Base-by-base conservation (phyloP, 2,329 filamentous ascomycete species). In the Neofusicoccum cordaticola region DNA sequence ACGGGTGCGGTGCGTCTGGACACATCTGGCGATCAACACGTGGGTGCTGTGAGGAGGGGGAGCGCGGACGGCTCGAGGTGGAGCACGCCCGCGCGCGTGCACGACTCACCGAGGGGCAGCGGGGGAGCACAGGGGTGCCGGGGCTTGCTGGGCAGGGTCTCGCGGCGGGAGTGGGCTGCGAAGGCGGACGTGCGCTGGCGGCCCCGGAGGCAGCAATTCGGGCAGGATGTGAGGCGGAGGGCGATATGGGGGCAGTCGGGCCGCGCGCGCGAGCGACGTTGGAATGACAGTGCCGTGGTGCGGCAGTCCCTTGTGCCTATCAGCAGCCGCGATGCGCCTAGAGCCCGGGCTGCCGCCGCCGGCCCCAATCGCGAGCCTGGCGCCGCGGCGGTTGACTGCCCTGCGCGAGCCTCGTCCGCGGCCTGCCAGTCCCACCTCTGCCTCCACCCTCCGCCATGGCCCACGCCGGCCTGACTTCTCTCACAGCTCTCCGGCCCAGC, bases 401-500 rank as follows among this genome's bases (percentile, higher is more conserved):
- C 41, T n/a, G 17, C 17, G 51, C 17, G 22, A 22, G 62, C 19
- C 47, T 27, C 12, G 44, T 19, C 41, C 58, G 22, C 27, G 5
- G 27, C 27, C 27, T 31, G 27, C 27, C 27, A 5, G 27, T 31
- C 27, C 27, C 27, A 31, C 27, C 27, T 31, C 27, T 31, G 27
- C 27, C 27, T 31, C 13, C 6, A n/a, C 15, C 58, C 47, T 41
- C 34, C 58, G 45, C 44, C 45, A 62, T 58, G 71, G 71, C 52
- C 71, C 70, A 51, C 68, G 69, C 42, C 71, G 75, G 56, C 42
- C 56, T 60, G 42, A n/a, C 31, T n/a, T 47, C 56, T 48, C 42
- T 35, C 68, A 68, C 58, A 73, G 75, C 27, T 75, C 78, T 68
- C 73, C 75, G 62, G 78, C 78, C 57, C 39, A n/a, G n/a, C 41